These are phyloP conservation scores for Didymella lethalis DNA, from an alignment of 2,329 filamentous ascomycete species.

Conservation along the genomic window DNA sequence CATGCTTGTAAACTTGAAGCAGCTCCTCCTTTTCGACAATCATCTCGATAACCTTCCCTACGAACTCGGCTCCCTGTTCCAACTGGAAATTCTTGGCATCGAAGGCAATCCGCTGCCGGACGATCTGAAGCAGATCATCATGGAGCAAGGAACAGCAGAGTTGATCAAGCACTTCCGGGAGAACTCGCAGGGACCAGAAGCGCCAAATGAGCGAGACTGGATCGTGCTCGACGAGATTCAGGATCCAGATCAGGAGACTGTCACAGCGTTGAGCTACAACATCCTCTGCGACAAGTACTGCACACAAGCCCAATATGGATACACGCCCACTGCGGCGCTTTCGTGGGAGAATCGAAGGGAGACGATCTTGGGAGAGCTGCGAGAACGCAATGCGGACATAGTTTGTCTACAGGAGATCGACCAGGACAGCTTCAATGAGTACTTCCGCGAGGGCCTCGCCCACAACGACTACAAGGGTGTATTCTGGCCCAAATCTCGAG, in stretches of 20 bases:
- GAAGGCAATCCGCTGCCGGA: conserved; percentile 87
- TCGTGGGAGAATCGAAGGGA: conserved; percentile 87
- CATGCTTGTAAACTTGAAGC: conserved; percentile 93
- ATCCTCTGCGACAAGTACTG: conserved; percentile 94
- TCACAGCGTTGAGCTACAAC: conserved; percentile 93
- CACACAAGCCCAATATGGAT: conserved; percentile 84
- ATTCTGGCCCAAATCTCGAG: conserved; percentile 88
- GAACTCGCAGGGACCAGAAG: conserved; percentile 78
- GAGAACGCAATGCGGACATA: conserved; percentile 82
- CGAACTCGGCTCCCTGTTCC: conserved; percentile 87
- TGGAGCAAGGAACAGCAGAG: conserved; percentile 86
- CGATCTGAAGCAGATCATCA: conserved; percentile 79
- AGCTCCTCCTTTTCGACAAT: conserved; percentile 89
- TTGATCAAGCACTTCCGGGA: conserved; percentile 85
- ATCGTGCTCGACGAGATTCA: conserved; percentile 72
- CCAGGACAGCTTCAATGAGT: conserved; percentile 88
- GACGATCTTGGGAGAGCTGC: conserved; percentile 83
- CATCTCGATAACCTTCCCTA: conserved; percentile 80
- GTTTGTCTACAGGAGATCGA: conserved; percentile 94
- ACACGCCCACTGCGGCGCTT: conserved; percentile 82
- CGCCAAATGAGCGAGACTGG: conserved; percentile 78
- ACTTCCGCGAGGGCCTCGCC: conserved; percentile 85
- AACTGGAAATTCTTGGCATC: conserved; percentile 87
- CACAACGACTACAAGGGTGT: conserved; percentile 92
- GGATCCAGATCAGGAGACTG: conserved; percentile 65